Evolutionary conservation across 2,329 filamentous ascomycete species (phyloP).

Genomic region (Scytalidium lignicola): DNA sequence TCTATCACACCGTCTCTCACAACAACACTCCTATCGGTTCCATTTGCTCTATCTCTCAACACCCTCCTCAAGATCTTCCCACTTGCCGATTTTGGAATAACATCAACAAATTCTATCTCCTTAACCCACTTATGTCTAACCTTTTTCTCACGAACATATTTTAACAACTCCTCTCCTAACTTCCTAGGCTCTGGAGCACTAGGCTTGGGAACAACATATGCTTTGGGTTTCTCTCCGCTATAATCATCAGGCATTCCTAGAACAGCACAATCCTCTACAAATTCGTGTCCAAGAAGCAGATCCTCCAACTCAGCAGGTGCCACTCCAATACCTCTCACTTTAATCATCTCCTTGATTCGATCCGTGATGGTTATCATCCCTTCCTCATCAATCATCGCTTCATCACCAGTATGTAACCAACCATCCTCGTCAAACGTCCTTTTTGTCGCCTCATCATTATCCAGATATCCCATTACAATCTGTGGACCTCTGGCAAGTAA

Average conservation of each 20-base stretch:
- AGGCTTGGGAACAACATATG: constrained; percentile 46
- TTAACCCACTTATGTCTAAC: constrained; percentile 51
- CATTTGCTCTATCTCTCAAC: constrained; percentile 42
- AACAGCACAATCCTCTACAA: constrained; percentile 53
- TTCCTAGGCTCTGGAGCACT: constrained; percentile 15
- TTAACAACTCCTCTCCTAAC: constrained; percentile 37
- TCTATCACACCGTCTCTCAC: constrained; percentile 19
- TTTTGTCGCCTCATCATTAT: constrained; percentile 8
- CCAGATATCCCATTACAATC: constrained; percentile 14
- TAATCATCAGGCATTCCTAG: constrained; percentile 49
- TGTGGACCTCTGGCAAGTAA: constrained; percentile 42
- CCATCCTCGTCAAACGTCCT: constrained; percentile 9
- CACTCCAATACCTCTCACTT: constrained; percentile 59
- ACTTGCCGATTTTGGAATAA: constrained; percentile 58
- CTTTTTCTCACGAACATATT: constrained; percentile 48
- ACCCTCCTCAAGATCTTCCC: constrained; percentile 59
- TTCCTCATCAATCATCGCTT: constrained; percentile 10
- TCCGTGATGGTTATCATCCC: constrained; percentile 44
- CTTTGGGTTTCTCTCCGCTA: constrained; percentile 51
- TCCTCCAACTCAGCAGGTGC: constrained; percentile 62
- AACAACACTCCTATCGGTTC: constrained; percentile 28
- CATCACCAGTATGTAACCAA: constrained; percentile 15
- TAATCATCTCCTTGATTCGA: constrained; percentile 64
- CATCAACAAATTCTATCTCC: constrained; percentile 47
- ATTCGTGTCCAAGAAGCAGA: constrained; percentile 49